These are phyloP conservation scores for Serendipita indica DNA, from an alignment of 768 basidiomycete species.

Conservation along the genomic window DNA sequence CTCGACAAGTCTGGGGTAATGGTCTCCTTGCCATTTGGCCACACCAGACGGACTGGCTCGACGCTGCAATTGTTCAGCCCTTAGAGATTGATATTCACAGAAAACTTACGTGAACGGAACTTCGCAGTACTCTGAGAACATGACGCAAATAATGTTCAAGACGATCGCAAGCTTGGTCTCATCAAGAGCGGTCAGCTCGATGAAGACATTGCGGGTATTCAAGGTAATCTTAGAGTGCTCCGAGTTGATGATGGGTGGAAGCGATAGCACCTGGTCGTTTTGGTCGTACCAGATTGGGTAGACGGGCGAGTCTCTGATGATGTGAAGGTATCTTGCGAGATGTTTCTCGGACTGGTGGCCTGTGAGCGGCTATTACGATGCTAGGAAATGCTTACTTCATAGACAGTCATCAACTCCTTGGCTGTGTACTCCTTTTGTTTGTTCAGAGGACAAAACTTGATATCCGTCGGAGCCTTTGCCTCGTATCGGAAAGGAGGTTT, in stretches of 20 bases:
- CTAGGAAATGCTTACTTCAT: conserved; percentile 50
- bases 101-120: conserved; percentile 74
- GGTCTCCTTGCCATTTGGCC: conserved; percentile 57
- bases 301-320: conserved; percentile 88
- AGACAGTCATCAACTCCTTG: conserved; percentile 81
- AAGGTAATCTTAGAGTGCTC: conserved; percentile 94
- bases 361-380: too few relatives aligned
- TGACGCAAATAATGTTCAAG: conserved; percentile 84
- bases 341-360: conserved; percentile 94
- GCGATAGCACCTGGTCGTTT: conserved; percentile 74
- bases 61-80: conserved; percentile 37
- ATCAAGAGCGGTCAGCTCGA: conserved; percentile 94
- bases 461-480: conserved; percentile 65
- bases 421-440: conserved; percentile 70
- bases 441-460: conserved; percentile 80
- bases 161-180: conserved; percentile 93
- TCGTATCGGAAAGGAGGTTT: conserved; percentile 78
- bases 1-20: conserved; percentile 74
- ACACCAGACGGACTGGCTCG: conserved; percentile 78
- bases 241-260: conserved; percentile 98
- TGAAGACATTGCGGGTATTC: conserved; percentile 86
- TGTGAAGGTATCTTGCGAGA: conserved; percentile 72
- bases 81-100: not conserved
- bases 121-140: conserved; percentile 95
- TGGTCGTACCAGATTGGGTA: conserved; percentile 97